phyloP scores from a whole-genome alignment of 2,329 filamentous ascomycete genomes.

The Talaromyces sp. region DNA sequence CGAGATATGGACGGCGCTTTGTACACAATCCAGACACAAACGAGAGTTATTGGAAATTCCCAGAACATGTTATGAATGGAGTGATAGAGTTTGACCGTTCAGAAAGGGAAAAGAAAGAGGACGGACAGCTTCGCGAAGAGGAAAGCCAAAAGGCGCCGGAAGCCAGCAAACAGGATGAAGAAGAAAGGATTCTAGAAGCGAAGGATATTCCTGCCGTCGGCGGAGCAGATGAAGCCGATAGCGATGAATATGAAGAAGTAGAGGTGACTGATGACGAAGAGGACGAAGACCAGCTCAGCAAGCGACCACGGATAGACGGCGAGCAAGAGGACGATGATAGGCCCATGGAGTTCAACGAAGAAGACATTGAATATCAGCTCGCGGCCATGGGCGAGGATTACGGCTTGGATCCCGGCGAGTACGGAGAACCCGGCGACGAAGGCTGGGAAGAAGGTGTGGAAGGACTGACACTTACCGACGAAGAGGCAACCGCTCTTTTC shows the following conservation, averaged over 20 bases:
- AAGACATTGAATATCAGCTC: slow-evolving; percentile 89
- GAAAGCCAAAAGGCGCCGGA: slow-evolving; percentile 26
- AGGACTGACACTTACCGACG: slow-evolving; percentile 67
- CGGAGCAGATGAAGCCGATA: slow-evolving; percentile 49
- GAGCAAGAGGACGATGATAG: slow-evolving; percentile 47
- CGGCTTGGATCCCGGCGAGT: slow-evolving; percentile 72
- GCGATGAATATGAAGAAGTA: slow-evolving; percentile 74
- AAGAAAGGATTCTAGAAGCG: slow-evolving; percentile 22
- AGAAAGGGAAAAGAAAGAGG: slow-evolving; percentile 68
- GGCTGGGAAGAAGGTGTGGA: slow-evolving; percentile 69
- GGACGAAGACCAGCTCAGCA: slow-evolving; percentile 50
- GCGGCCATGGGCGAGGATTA: slow-evolving; percentile 87
- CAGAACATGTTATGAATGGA: slow-evolving; percentile 77
- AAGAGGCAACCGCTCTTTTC: slow-evolving; percentile 76
- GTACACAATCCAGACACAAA: slow-evolving; percentile 85
- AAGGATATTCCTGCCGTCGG: slow-evolving; percentile 21
- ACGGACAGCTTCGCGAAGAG: slow-evolving; percentile 43
- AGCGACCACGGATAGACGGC: slow-evolving; percentile 31
- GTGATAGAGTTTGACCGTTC: slow-evolving; percentile 66
- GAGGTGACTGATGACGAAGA: slow-evolving; percentile 65
- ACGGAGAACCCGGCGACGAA: slow-evolving; percentile 60
- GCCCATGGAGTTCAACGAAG: slow-evolving; percentile 81
- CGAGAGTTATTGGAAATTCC: slow-evolving; percentile 93
- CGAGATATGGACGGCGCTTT: slow-evolving; percentile 83
- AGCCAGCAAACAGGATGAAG: slow-evolving; percentile 19